Evolutionary conservation across 768 basidiomycete genomes (phyloP).

Genomic region (Suillus hirtellus): DNA sequence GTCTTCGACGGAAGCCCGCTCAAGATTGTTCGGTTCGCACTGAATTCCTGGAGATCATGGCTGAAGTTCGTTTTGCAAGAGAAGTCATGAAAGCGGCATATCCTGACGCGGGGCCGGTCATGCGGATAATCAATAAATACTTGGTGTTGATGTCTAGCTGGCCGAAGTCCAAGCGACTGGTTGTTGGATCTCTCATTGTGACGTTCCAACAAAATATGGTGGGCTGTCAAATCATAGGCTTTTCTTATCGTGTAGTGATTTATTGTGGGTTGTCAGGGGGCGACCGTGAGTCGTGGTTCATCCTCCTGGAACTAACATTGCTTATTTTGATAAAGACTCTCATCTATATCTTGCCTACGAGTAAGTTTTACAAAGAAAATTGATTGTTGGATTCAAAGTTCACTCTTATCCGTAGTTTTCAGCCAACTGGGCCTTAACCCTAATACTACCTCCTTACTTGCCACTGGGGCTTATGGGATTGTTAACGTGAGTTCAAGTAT

Average conservation of each 20-base stretch:
- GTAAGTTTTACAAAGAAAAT: not conserved
- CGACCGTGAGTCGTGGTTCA: constrained; percentile 22
- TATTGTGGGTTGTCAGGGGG: constrained; percentile 19
- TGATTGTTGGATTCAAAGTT: not conserved
- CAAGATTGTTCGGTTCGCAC: constrained; percentile 36
- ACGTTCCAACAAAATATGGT: constrained; percentile 36
- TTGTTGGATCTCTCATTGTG: constrained; percentile 33
- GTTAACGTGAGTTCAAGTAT: constrained; percentile 23
- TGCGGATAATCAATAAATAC: constrained; percentile 25
- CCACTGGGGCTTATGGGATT: constrained; percentile 43
- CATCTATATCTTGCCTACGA: constrained; percentile 26
- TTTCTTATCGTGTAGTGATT: constrained; percentile 1
- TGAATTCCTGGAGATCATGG: constrained; percentile 42
- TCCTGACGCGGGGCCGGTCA: constrained; percentile 25
- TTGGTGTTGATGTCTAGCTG: constrained; percentile 25
- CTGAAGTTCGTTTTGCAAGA: constrained; percentile 32
- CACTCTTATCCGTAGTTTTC: constrained; percentile 35
- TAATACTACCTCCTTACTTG: constrained; percentile 39
- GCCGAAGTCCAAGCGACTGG: constrained; percentile 34
- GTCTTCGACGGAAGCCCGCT: constrained; percentile 34
- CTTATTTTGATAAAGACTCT: constrained; percentile 24
- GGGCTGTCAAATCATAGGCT: constrained; percentile 6
- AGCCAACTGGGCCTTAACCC: constrained; percentile 41
- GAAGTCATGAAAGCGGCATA: constrained; percentile 21
- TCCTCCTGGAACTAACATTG: not conserved